Percentiles rank a stretch among this genome's conserved stretches.
Evolutionary conservation across 345 rosid species (phyloP).

Genomic region (Gossypium turneri): DNA sequence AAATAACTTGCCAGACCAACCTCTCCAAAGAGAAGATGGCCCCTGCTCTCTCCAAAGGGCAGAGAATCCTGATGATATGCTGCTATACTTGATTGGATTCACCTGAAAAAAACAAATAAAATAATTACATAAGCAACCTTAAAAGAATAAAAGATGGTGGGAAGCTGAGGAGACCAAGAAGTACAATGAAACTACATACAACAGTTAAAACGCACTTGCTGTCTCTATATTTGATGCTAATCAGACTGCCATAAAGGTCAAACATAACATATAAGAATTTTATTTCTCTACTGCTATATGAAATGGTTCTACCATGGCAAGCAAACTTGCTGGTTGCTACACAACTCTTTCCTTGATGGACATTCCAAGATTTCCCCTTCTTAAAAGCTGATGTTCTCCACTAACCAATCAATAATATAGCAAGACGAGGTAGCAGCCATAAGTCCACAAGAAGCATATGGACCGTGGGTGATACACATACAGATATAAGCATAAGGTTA

Average conservation of each 20-base stretch:
- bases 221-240: neutral
- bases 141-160: neutral
- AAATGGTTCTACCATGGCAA: slow-evolving; percentile 4
- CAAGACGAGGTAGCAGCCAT: too few relatives aligned
- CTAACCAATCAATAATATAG: too few relatives aligned
- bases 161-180: neutral
- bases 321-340: too few relatives aligned
- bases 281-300: neutral
- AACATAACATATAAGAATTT: neutral
- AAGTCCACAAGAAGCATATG: neutral
- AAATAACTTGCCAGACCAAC: slow-evolving; percentile 57
- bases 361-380: too few relatives aligned
- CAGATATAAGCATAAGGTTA: neutral
- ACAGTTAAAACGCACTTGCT: neutral
- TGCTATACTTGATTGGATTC: slow-evolving; percentile 50
- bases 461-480: neutral
- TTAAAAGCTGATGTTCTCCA: too few relatives aligned
- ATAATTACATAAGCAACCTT: neutral
- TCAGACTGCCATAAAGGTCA: neutral
- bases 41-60: slow-evolving; percentile 66
- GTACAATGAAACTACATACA: neutral
- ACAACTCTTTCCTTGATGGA: too few relatives aligned
- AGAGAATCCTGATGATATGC: slow-evolving; percentile 50
- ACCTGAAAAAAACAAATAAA: slow-evolving; percentile 30
- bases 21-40: slow-evolving; percentile 63